These are phyloP conservation scores for Penicillium brevicompactum DNA, from an alignment of 2,329 filamentous ascomycete species.

Conservation along the genomic window DNA sequence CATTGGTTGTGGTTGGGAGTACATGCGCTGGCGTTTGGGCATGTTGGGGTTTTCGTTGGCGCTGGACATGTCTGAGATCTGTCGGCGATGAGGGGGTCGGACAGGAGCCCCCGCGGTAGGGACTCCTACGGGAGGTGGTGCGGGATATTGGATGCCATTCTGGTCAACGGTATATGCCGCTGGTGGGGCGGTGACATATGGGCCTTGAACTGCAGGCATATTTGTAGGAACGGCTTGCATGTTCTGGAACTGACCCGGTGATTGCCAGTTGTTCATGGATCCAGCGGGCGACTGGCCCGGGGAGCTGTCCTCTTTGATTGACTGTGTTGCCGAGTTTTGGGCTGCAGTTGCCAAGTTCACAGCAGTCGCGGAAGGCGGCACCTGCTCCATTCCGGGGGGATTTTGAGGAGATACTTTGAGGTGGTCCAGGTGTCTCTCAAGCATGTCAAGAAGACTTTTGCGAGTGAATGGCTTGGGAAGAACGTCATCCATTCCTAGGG, in stretches of 20 bases:
- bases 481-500: conserved; percentile 91
- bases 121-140: conserved; percentile 39
- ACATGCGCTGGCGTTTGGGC: conserved; percentile 63
- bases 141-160: conserved; percentile 43
- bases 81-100: conserved; percentile 53
- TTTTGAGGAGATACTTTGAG: conserved; percentile 69
- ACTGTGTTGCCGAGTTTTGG: conserved; percentile 56
- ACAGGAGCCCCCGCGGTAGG: conserved; percentile 31
- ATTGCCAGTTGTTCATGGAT: conserved; percentile 64
- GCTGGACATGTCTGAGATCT: conserved; percentile 63
- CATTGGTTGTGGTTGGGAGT: conserved; percentile 49
- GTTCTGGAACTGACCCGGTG: conserved; percentile 59
- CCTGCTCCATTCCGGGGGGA: conserved; percentile 48
- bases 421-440: conserved; percentile 86
- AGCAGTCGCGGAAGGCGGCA: conserved; percentile 36
- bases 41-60: conserved; percentile 55
- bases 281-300: conserved; percentile 63
- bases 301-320: conserved; percentile 65
- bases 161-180: conserved; percentile 43
- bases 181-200: conserved; percentile 44
- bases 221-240: conserved; percentile 58
- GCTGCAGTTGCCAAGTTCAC: conserved; percentile 46
- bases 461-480: conserved; percentile 95
- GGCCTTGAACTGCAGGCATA: conserved; percentile 45
- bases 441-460: conserved; percentile 78